Base-by-base conservation (phyloP, 225 moss, liverwort and hornwort species). In the Lunularia cruciata region DNA sequence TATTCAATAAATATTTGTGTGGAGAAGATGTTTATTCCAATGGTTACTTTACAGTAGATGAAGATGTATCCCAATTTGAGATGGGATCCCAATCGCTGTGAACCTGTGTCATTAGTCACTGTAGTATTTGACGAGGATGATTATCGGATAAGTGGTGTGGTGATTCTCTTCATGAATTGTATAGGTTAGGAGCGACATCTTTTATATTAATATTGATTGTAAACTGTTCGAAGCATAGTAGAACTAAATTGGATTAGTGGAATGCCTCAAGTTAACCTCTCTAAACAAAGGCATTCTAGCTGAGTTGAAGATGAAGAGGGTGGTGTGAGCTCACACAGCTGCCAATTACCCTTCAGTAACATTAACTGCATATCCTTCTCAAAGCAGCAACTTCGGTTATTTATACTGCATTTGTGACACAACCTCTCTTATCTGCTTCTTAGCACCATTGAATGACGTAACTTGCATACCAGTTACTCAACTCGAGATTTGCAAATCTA, bases 51-150 rank as follows among this genome's bases (percentile, higher is more conserved):
- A 30, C 43, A 55, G 34, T 31, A 37, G 65, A 47, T 54, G 63
- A 58, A 72, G 36, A 60, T 66, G 56, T 13, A 47, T 65, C 48
- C 36, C 20, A 42, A 28, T 69, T 53, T 60, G 49, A 47, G 64
- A 65, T 38, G 60, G 36, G 38, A 61, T 13, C 39, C n/a, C 38
- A 61, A 23, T 61, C 5, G 39, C 38, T 23, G 33, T 23, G 60
- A 39, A 39, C 38, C 13, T 61, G n/a, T 61, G 23, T 61, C 38
- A 39, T 39, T 25, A 61, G 60, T 60, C 60, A 53, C 25, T n/a
- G 53, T 25, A 27, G 26, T n/a, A 53, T 53, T 13, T 25, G 25
- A 27, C 25, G 53, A 53, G 25, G 53, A 53, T 53, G 53, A 23
- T 53, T 53, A n/a, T n/a, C n/a, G 53, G 27, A 22, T 23, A 53